phyloP scores from a whole-genome alignment of 2,329 filamentous ascomycete species.

The Didymellaceae sp. region DNA sequence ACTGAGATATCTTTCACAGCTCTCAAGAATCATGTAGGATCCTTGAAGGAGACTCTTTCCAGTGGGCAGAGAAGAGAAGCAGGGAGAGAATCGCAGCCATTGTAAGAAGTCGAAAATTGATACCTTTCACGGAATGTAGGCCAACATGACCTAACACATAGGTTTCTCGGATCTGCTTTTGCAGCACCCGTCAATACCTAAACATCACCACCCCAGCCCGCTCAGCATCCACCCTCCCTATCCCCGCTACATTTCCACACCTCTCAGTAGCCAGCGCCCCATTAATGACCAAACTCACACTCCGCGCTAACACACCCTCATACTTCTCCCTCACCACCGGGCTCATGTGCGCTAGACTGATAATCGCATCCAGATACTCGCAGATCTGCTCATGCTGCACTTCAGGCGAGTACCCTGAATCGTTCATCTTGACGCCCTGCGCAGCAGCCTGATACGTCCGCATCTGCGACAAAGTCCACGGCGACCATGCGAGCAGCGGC shows the following conservation, averaged over 20 bases:
- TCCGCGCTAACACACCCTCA: conserved; percentile 41
- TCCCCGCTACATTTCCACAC: conserved; percentile 13
- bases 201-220: conserved; percentile 48
- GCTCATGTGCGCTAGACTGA: conserved; percentile 35
- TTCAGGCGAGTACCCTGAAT: conserved; percentile 28
- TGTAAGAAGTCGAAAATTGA: too few species aligned
- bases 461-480: conserved; percentile 46
- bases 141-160: too few species aligned
- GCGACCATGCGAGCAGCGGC: conserved; percentile 43
- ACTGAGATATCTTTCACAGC: too few species aligned
- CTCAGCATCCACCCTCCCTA: conserved; percentile 45
- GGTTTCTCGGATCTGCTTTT: too few species aligned
- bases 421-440: background rate
- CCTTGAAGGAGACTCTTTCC: too few species aligned
- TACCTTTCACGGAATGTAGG: too few species aligned
- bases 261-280: conserved; percentile 41
- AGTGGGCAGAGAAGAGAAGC: too few species aligned
- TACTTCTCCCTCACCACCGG: conserved; percentile 34
- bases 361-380: conserved; percentile 42
- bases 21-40: too few species aligned
- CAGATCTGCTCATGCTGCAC: conserved; percentile 47
- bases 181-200: too few species aligned
- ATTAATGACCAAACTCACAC: conserved; percentile 48
- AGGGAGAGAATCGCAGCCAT: too few species aligned
- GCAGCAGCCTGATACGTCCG: conserved; percentile 5